Evolutionary conservation across 2,329 filamentous ascomycete genomes (phyloP).

Genomic region (Arachnopeziza araneosa): DNA sequence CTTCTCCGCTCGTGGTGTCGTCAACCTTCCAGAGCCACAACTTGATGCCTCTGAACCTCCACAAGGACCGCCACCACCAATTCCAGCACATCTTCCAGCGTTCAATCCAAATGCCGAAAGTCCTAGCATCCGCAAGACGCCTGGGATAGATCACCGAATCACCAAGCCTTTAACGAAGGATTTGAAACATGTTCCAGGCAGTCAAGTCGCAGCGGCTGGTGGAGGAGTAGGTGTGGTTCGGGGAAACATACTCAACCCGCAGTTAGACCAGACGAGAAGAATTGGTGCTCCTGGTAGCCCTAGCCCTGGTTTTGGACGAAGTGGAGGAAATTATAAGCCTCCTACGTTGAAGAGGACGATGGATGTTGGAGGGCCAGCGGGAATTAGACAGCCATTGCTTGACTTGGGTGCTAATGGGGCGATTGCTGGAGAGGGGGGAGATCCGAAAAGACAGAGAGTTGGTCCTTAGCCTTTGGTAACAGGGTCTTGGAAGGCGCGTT

Average conservation of each 20-base stretch:
- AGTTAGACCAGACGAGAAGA: conserved; percentile 47
- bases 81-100: conserved; percentile 42
- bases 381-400: conserved; percentile 20
- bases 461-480: not conserved
- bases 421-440: conserved; percentile 17
- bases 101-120: conserved; percentile 74
- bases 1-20: conserved; percentile 64
- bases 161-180: conserved; percentile 65
- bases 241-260: conserved; percentile 46
- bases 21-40: conserved; percentile 43
- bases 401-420: conserved; percentile 28
- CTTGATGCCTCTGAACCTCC: conserved; percentile 14
- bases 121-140: conserved; percentile 83
- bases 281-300: conserved; percentile 53
- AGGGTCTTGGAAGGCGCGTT: not conserved
- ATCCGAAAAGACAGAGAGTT: conserved; percentile 31
- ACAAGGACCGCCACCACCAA: conserved; percentile 31
- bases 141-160: conserved; percentile 72
- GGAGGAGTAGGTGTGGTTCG: conserved; percentile 14
- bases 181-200: conserved; percentile 44
- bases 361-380: conserved; percentile 8
- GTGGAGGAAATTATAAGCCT: conserved; percentile 53
- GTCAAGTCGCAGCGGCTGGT: conserved; percentile 18
- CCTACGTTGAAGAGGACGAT: conserved; percentile 38
- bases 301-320: conserved; percentile 46